Conservation (phyloP, 306 rosid species). For the Pueraria montana region DNA sequence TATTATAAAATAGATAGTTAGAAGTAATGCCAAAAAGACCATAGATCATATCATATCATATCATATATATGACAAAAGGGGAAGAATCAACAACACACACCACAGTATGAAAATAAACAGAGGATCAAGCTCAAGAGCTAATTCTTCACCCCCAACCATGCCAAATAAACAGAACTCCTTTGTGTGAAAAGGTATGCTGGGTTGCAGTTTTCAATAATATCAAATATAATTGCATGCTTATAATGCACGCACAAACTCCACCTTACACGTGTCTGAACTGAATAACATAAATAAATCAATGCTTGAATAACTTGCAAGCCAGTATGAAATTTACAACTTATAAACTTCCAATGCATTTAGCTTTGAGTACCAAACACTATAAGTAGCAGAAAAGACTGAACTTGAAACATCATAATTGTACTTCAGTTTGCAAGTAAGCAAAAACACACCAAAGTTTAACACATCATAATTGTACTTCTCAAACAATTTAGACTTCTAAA, state of each 20-base stretch:
- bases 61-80: background rate
- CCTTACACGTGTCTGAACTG: background rate
- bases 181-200: background rate
- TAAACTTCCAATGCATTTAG: background rate
- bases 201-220: conserved; percentile 19
- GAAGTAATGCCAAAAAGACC: conserved; percentile 5
- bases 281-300: background rate
- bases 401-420: conserved; percentile 14
- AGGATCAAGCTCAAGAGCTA: conserved; percentile 9
- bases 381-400: conserved; percentile 17
- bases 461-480: conserved; percentile 7
- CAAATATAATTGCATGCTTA: background rate
- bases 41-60: background rate
- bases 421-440: background rate
- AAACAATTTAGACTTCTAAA: conserved; percentile 26
- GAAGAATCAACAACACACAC: conserved; percentile 11
- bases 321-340: conserved; percentile 19
- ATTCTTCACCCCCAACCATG: conserved; percentile 26
- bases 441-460: conserved; percentile 17
- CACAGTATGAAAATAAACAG: conserved; percentile 27
- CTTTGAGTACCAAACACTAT: conserved; percentile 29
- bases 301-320: conserved; percentile 23
- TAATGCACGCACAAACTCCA: conserved; percentile 14
- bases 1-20: conserved; percentile 28
- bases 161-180: conserved; percentile 19